Percentiles rank a stretch among this genome's conserved stretches.
These are phyloP conservation scores for Fusarium bulbicola DNA, from an alignment of 2,329 filamentous ascomycete genomes.

Conservation along the genomic window DNA sequence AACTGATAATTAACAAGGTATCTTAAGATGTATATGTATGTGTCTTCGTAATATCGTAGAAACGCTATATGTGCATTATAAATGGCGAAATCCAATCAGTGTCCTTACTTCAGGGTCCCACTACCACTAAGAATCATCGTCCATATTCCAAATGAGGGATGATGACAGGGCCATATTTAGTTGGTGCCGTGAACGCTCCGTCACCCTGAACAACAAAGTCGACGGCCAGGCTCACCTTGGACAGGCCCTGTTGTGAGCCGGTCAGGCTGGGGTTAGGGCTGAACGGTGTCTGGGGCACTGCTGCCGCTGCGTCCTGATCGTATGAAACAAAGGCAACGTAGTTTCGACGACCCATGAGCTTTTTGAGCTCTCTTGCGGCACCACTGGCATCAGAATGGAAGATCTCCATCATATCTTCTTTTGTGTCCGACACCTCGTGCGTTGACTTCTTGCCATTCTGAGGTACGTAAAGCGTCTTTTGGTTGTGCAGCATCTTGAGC, in stretches of 20 bases:
- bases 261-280: slow-evolving; percentile 50
- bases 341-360: slow-evolving; percentile 92
- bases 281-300: slow-evolving; percentile 48
- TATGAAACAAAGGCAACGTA: slow-evolving; percentile 95
- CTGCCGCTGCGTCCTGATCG: slow-evolving; percentile 78
- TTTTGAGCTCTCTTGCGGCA: slow-evolving; percentile 82
- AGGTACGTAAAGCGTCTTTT: slow-evolving; percentile 90
- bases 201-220: slow-evolving; percentile 98
- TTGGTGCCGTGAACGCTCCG: slow-evolving; percentile 79
- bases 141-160: slow-evolving; percentile 86
- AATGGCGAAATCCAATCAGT: slow-evolving; percentile 1
- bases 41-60: slow-evolving; percentile 32
- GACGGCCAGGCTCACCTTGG: slow-evolving; percentile 84
- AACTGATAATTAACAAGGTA: slow-evolving; percentile 32
- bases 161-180: slow-evolving; percentile 97
- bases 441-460: slow-evolving; percentile 82
- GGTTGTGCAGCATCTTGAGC: slow-evolving; percentile 93
- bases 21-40: slow-evolving; percentile 34
- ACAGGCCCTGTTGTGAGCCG: slow-evolving; percentile 56
- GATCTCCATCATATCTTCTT: slow-evolving; percentile 99
- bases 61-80: slow-evolving; percentile 31
- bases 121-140: slow-evolving; percentile 37
- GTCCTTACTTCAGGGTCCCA: neutral
- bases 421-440: slow-evolving; percentile 85
- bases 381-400: slow-evolving; percentile 95